Conservation (phyloP, 306 rosid species). For the Inga laurina region DNA sequence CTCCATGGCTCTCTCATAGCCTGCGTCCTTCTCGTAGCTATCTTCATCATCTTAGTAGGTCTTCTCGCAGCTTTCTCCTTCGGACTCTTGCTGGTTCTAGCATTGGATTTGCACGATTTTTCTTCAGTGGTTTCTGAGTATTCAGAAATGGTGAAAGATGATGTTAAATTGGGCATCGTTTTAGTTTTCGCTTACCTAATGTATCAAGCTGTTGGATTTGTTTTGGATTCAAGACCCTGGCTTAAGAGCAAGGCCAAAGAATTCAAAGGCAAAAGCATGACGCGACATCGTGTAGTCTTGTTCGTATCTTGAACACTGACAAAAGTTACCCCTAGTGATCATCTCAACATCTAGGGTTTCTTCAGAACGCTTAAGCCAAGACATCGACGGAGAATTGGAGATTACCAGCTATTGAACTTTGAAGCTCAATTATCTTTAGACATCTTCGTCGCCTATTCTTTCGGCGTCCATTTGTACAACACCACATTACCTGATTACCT, state of each 20-base stretch:
- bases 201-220: constrained; percentile 32
- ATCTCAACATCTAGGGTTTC: background rate
- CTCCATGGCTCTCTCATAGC: constrained; percentile 45
- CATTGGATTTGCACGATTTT: constrained; percentile 32
- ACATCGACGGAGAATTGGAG: background rate
- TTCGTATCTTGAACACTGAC: constrained; percentile 29
- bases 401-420: background rate
- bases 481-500: background rate
- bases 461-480: background rate
- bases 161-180: constrained; percentile 35
- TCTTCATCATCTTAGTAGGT: constrained; percentile 26
- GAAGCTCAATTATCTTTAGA: background rate
- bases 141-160: constrained; percentile 36
- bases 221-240: constrained; percentile 31
- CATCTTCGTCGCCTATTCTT: background rate
- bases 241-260: constrained; percentile 22
- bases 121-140: background rate
- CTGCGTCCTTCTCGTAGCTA: constrained; percentile 23
- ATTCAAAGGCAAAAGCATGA: constrained; percentile 33
- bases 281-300: constrained; percentile 20
- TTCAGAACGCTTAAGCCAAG: background rate
- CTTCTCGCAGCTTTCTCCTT: constrained; percentile 32
- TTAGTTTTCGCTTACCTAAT: constrained; percentile 30
- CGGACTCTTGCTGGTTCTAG: constrained; percentile 22
- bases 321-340: background rate